Evolutionary conservation across 148 eudicot genomes (phyloP).

Genomic region (Oxyria digyna): DNA sequence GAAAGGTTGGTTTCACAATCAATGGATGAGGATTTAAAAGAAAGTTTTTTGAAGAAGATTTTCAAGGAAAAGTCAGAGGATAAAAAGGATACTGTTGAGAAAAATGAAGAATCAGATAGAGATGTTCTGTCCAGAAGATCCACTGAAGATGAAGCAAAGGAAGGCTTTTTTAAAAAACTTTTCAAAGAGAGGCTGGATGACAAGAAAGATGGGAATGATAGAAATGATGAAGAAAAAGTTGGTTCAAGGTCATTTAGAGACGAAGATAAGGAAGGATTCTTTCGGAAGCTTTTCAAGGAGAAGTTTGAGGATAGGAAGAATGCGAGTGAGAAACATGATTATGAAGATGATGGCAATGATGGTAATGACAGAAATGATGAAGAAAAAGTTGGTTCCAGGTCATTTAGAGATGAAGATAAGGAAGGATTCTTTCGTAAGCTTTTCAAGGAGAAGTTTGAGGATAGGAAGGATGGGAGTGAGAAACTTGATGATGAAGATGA

Average conservation of each 20-base stretch:
- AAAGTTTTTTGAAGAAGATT: slow-evolving; percentile 44
- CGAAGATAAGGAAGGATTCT: slow-evolving; percentile 34
- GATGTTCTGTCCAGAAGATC: slow-evolving; percentile 10
- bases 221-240: slow-evolving; percentile 24
- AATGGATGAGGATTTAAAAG: slow-evolving; percentile 55
- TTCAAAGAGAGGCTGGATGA: slow-evolving; percentile 44
- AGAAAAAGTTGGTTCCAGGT: slow-evolving; percentile 26
- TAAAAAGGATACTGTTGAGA: slow-evolving; percentile 56
- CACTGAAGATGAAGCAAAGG: slow-evolving; percentile 23
- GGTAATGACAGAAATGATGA: slow-evolving; percentile 34
- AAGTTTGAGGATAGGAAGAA: slow-evolving; percentile 32
- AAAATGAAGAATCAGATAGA: slow-evolving; percentile 22
- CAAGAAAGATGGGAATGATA: slow-evolving; percentile 31
- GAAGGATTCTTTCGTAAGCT: slow-evolving; percentile 33
- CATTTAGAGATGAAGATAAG: slow-evolving; percentile 29
- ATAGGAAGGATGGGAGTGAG: slow-evolving; percentile 33
- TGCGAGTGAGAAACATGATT: slow-evolving; percentile 29
- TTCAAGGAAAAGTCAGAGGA: slow-evolving; percentile 85
- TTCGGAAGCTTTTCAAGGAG: slow-evolving; percentile 34
- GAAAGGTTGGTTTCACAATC: slow-evolving; percentile 49
- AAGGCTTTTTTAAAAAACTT: slow-evolving; percentile 32
- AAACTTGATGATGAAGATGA: slow-evolving; percentile 43
- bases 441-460: slow-evolving; percentile 35
- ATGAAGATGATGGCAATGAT: slow-evolving; percentile 70
- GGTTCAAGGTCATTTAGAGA: slow-evolving; percentile 26